phyloP scores from a whole-genome alignment of 176 grass and related monocot genomes.

The Aegilops sharonensis region DNA sequence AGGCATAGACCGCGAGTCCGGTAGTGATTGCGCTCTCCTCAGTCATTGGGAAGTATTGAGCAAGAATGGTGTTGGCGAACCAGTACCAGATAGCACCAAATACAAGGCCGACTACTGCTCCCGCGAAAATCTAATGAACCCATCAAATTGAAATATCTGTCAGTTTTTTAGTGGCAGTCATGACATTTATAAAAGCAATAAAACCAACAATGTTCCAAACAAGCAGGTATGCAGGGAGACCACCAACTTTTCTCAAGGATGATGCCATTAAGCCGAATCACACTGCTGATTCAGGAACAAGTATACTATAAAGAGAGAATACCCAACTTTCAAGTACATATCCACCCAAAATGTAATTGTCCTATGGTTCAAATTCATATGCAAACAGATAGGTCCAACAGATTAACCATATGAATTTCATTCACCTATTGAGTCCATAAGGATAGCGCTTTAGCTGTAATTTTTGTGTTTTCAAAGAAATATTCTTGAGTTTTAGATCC shows the following conservation, averaged over 20 bases:
- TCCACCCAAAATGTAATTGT: not conserved
- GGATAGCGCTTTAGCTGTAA: no score
- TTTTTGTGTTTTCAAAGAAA: not conserved
- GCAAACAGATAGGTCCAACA: not conserved
- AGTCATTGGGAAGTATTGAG: slow-evolving; percentile 81
- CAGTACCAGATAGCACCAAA: slow-evolving; percentile 92
- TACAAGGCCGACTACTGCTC: slow-evolving; percentile 62
- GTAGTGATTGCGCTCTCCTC: slow-evolving; percentile 86
- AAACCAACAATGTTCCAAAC: not conserved
- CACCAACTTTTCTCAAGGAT: not conserved
- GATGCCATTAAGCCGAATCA: not conserved
- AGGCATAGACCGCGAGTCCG: no score
- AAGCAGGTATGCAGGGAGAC: slow-evolving; percentile 6
- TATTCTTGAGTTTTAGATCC: no score
- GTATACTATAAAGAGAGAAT: not conserved
- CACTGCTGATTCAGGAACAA: not conserved
- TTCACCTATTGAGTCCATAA: not conserved
- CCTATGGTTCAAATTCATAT: not conserved
- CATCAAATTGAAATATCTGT: slow-evolving; percentile 12
- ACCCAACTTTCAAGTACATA: not conserved
- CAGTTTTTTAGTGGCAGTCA: not conserved
- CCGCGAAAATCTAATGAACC: slow-evolving; percentile 66
- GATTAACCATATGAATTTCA: not conserved
- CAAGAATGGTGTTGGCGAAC: slow-evolving; percentile 74
- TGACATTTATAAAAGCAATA: not conserved